Base-by-base conservation (phyloP, 495 filamentous ascomycete species). In the Immersiella caudata region DNA sequence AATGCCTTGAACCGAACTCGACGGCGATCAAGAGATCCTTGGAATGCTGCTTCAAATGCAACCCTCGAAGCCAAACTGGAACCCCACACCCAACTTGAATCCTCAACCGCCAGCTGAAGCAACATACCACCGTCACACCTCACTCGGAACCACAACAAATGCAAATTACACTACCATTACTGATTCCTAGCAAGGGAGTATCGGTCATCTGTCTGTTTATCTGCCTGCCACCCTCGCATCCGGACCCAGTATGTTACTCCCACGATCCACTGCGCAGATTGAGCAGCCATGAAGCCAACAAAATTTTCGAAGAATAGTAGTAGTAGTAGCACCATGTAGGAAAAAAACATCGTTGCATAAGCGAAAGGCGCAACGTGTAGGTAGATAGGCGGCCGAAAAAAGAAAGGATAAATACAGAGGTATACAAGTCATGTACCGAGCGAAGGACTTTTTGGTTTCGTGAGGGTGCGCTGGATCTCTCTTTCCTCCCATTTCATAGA, bases 301-400 rank as follows among this genome's bases (percentile, higher is more conserved):
- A 46, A 18, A 4, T 6, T 6, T 46, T 18, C 2, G 40, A 12
- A 46, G 40, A 12, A 46, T 4, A 46, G 40, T 18, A 46, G 11
- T 14, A 36, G 33, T 36, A 36, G 33, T 36, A 36, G 33, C 33
- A 54, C n/a, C 21, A 12, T 2, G 52, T 8, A 24, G 3, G 22
- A n/a, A 22, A 55, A 55, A 26, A 55, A 22, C 9, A 26, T 6
- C 24, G 20, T 55, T 55, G 24, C 24, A 55, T 55, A 55, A 55
- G 52, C 52, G 52, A 55, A 55, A 55, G 24, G n/a, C 6, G 52
- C 52, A 55, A 55, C 52, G 52, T 4, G 7, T 46, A 33, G 29
- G 29, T 33, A 33, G 29, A 33, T 33, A 2, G 40, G 14, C 40
- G 16, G 40, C 14, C 40, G 40, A 46, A 14, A 12, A 46, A 46